Conservation (phyloP, 306 rosid species). For the Heteromeles arbutifolia region DNA sequence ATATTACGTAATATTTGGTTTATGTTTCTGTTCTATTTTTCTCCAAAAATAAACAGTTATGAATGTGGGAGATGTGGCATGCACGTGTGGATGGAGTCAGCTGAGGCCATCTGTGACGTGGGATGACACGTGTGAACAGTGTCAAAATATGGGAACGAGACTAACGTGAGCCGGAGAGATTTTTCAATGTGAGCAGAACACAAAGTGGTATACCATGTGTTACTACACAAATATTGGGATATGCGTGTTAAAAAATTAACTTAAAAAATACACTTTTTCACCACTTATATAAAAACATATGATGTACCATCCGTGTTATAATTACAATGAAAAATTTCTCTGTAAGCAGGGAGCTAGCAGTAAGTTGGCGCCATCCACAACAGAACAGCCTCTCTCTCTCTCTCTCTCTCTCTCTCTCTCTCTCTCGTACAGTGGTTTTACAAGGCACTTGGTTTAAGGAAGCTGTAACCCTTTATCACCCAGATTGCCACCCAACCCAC, state of each 20-base stretch:
- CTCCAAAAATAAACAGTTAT: too few relatives aligned
- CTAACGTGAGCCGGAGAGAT: not conserved
- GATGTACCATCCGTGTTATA: rapidly evolving
- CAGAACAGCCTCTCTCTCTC: not conserved
- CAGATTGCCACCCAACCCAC: not conserved
- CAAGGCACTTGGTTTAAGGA: not conserved
- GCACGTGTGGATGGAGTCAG: not conserved
- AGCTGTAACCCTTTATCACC: not conserved
- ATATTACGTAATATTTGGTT: too few relatives aligned
- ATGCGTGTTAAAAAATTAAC: too few relatives aligned
- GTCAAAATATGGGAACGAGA: not conserved
- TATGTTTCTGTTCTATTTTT: too few relatives aligned
- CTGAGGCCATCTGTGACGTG: not conserved
- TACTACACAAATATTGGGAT: rapidly evolving
- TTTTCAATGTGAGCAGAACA: too few relatives aligned
- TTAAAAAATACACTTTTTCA: too few relatives aligned
- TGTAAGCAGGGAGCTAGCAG: not conserved
- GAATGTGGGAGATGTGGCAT: not conserved
- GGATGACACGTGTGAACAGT: slow-evolving; percentile 4
- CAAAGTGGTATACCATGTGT: rapidly evolving
- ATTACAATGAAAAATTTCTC: too few relatives aligned
- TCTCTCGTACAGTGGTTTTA: not conserved
- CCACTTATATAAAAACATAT: rapidly evolving
- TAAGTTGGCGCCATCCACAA: not conserved
- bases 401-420: not conserved